phyloP scores from a whole-genome alignment of 352 stramenopile genomes.

The Globisporangium abappressorium region DNA sequence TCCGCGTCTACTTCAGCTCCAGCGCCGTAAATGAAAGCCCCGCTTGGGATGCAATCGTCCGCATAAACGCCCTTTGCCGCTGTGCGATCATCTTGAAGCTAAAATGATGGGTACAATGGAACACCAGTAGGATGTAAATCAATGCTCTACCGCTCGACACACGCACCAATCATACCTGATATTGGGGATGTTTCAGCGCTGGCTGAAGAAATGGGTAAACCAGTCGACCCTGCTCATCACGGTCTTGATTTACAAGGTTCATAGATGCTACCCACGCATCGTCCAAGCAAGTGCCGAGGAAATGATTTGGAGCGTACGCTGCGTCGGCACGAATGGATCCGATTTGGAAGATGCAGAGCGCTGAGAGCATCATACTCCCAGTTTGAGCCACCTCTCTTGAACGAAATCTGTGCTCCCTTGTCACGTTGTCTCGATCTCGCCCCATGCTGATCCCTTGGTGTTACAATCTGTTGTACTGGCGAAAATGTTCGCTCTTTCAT shows the following conservation, averaged over 20 bases:
- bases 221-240: constrained; percentile 3
- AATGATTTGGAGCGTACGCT: constrained; percentile 8
- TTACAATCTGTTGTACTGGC: too few relatives aligned
- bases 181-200: constrained; percentile 3
- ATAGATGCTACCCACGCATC: constrained; percentile 11
- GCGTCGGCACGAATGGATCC: background rate
- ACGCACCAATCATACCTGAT: constrained; percentile 4
- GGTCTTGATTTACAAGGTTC: constrained; percentile 3
- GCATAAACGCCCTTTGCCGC: background rate
- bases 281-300: constrained; percentile 9
- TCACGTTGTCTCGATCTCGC: too few relatives aligned
- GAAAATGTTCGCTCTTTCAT: too few relatives aligned
- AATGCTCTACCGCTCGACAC: too few relatives aligned
- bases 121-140: too few relatives aligned
- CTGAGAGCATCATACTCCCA: too few relatives aligned
- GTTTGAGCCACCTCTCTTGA: too few relatives aligned
- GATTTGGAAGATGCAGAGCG: too few relatives aligned
- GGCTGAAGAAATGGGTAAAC: constrained; percentile 11
- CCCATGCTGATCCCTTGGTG: too few relatives aligned
- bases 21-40: constrained; percentile 22
- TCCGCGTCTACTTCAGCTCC: constrained; percentile 16
- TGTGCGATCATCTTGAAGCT: background rate
- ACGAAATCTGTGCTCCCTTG: too few relatives aligned
- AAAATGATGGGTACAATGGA: background rate
- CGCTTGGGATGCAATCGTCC: background rate